A percentile compares a stretch with the other conserved stretches of the same genome.
These are phyloP conservation scores for Rosa hybrid DNA, from an alignment of 331 rosid genomes.

Conservation along the genomic window DNA sequence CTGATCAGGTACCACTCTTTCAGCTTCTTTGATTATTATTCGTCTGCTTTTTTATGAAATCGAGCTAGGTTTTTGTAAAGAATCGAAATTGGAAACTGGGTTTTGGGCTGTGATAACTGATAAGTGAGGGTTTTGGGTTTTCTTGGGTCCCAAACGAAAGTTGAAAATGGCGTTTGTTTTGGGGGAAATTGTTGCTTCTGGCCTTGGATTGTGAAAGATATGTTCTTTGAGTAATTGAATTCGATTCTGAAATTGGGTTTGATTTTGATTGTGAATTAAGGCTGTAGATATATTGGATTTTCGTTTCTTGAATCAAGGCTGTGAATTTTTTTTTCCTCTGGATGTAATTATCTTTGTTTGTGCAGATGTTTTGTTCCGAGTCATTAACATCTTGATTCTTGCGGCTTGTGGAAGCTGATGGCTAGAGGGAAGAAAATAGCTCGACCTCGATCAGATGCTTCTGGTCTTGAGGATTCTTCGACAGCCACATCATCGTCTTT, in stretches of 20 bases:
- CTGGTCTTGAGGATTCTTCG: no score
- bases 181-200: conserved; percentile 19
- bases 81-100: conserved; percentile 27
- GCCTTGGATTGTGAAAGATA: conserved; percentile 24
- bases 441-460: no score
- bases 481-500: no score
- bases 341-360: conserved; percentile 35
- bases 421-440: no score
- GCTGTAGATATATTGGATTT: conserved; percentile 6
- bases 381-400: no score
- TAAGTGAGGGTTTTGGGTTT: conserved; percentile 19
- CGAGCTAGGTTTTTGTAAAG: conserved; percentile 40
- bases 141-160: conserved; percentile 29
- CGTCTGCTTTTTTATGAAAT: conserved; percentile 1
- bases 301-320: conserved; percentile 32
- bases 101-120: background rate
- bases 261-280: conserved; percentile 34
- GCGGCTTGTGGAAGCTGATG: no score
- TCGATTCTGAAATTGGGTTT: conserved; percentile 15
- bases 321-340: conserved; percentile 1
- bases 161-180: conserved; percentile 24
- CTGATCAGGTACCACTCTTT: conserved; percentile 40
- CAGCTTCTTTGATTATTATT: conserved; percentile 11
- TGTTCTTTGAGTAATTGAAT: conserved; percentile 16
- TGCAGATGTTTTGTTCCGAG: conserved; percentile 14